Conservation (phyloP, 352 stramenopile genomes). For the Pythium rishiriense region DNA sequence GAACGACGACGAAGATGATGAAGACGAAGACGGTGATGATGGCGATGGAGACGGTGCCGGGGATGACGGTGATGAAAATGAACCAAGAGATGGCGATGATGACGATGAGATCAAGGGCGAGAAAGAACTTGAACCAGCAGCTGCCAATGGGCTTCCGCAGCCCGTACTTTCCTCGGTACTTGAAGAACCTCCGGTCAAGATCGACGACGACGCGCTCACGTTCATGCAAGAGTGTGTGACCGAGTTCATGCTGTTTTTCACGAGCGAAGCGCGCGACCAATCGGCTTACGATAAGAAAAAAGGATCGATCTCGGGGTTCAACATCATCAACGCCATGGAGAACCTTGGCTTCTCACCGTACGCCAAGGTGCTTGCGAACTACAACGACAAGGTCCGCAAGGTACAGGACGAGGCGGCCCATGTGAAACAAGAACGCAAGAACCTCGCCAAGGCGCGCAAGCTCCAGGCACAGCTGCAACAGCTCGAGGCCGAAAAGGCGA, state of each 20-base stretch:
- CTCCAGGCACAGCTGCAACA: slow-evolving; percentile 37
- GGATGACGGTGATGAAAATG: slow-evolving; percentile 10
- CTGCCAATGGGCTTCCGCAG: neutral
- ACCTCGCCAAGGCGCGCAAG: slow-evolving; percentile 33
- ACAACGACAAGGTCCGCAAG: slow-evolving; percentile 71
- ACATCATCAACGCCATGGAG: slow-evolving; percentile 62
- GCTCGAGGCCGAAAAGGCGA: slow-evolving; percentile 47
- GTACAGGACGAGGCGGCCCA: slow-evolving; percentile 58
- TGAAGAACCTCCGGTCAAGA: slow-evolving; percentile 42
- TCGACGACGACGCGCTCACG: slow-evolving; percentile 73
- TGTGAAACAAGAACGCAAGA: slow-evolving; percentile 69
- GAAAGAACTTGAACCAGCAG: neutral
- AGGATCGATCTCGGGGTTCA: slow-evolving; percentile 52
- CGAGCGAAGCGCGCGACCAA: slow-evolving; percentile 75
- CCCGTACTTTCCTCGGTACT: neutral
- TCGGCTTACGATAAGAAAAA: slow-evolving; percentile 70
- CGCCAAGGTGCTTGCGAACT: slow-evolving; percentile 52
- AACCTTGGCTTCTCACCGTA: slow-evolving; percentile 76
- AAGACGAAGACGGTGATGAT: slow-evolving; percentile 17
- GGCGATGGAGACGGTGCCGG: slow-evolving; percentile 8
- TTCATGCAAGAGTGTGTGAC: slow-evolving; percentile 87
- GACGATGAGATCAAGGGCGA: slow-evolving; percentile 17
- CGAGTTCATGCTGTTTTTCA: slow-evolving; percentile 83
- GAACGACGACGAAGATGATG: slow-evolving; percentile 23
- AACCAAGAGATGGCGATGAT: slow-evolving; percentile 25